A percentile compares a stretch with the other conserved stretches of the same genome.
Conservation (phyloP, 306 rosid genomes). For the Lathyrus tuberosus region DNA sequence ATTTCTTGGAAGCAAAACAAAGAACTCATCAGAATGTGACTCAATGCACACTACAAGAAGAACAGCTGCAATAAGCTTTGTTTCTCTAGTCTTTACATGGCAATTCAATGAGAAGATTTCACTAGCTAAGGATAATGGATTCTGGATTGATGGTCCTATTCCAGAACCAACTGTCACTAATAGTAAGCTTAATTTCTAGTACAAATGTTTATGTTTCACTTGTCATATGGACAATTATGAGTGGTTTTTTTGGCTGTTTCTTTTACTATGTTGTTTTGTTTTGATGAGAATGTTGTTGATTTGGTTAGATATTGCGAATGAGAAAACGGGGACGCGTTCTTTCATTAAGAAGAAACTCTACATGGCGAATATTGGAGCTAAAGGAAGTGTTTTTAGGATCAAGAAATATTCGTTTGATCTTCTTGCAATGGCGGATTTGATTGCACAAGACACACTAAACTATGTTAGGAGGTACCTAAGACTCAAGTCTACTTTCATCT, state of each 20-base stretch:
- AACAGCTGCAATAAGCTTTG: conserved; percentile 63
- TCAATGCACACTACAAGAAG: conserved; percentile 67
- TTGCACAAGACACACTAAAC: conserved; percentile 68
- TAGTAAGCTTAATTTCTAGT: conserved; percentile 52
- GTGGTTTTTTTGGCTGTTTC: background rate
- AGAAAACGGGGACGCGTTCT: conserved; percentile 82
- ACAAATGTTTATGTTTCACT: background rate
- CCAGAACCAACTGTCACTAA: conserved; percentile 67
- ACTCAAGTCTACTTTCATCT: conserved; percentile 79
- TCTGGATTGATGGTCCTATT: conserved; percentile 72
- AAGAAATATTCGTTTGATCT: conserved; percentile 83
- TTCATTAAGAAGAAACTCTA: conserved; percentile 68
- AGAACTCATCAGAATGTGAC: conserved; percentile 47
- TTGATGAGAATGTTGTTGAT: conserved; percentile 26
- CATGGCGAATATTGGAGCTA: conserved; percentile 73
- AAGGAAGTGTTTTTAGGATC: conserved; percentile 73
- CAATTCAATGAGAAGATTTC: conserved; percentile 45
- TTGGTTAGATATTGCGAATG: conserved; percentile 69
- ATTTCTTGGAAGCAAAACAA: conserved; percentile 48
- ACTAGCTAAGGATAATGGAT: conserved; percentile 70
- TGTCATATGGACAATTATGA: conserved; percentile 6
- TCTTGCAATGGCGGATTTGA: conserved; percentile 81
- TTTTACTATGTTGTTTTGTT: background rate
- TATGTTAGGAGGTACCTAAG: conserved; percentile 84
- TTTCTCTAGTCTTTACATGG: conserved; percentile 57